Percentiles rank a stretch among this genome's conserved stretches.
phyloP scores from a whole-genome alignment of 1,284 basidiomycete species.

The Cerioporus squamosus region DNA sequence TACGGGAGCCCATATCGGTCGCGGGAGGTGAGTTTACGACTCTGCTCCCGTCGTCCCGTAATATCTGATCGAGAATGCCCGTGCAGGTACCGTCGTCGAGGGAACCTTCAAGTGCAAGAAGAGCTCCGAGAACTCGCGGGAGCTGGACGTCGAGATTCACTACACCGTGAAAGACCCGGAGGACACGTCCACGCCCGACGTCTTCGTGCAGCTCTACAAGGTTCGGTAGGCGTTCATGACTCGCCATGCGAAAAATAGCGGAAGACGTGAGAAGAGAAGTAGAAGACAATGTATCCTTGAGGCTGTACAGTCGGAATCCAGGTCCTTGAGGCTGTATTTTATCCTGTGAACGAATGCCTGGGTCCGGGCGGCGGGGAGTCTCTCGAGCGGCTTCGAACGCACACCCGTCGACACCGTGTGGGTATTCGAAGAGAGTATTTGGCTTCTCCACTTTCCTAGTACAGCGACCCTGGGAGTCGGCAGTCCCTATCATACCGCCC shows the following conservation, averaged over 20 bases:
- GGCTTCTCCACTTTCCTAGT: no score
- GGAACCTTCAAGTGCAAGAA: conserved; percentile 88
- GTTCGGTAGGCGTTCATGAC: conserved; percentile 51
- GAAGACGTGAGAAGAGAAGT: background rate
- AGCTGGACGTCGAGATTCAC: conserved; percentile 92
- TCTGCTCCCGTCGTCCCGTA: background rate
- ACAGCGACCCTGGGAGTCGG: no score
- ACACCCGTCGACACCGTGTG: no score
- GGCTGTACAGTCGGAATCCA: background rate
- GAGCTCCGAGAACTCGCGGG: conserved; percentile 81
- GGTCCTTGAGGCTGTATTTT: no score
- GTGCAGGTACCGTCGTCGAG: conserved; percentile 71
- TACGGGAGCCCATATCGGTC: conserved; percentile 79
- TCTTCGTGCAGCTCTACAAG: conserved; percentile 78
- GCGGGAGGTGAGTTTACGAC: conserved; percentile 62
- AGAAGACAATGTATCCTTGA: background rate
- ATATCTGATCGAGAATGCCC: background rate
- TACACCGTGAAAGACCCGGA: conserved; percentile 58
- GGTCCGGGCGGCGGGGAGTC: no score
- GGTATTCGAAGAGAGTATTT: no score
- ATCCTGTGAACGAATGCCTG: no score
- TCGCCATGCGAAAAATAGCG: background rate
- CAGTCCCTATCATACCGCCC: no score
- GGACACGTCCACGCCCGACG: conserved; percentile 39
- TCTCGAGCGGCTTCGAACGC: no score